Conservation (phyloP, 306 rosid genomes). For the Leucaena leucocephala region DNA sequence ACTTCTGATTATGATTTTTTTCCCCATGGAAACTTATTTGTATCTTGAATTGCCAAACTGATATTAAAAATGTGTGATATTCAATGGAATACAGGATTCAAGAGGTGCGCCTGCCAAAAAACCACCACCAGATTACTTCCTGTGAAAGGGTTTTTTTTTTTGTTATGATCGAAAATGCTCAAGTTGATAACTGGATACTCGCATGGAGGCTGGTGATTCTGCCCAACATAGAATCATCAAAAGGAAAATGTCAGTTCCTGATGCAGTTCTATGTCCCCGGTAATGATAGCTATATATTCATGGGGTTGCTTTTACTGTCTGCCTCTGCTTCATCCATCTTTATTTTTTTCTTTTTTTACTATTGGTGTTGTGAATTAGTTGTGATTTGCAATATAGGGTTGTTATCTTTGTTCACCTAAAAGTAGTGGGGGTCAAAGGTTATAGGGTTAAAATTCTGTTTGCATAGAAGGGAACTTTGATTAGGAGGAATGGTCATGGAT, state of each 20-base stretch:
- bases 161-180: constrained; percentile 36
- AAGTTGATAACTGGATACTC: constrained; percentile 45
- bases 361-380: constrained; percentile 65
- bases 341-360: constrained; percentile 2
- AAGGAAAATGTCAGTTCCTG: constrained; percentile 35
- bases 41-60: background rate
- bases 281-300: constrained; percentile 35
- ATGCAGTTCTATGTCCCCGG: constrained; percentile 43
- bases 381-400: constrained; percentile 51
- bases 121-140: constrained; percentile 96
- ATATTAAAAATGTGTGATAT: constrained; percentile 1
- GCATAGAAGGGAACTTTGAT: constrained; percentile 45
- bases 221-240: constrained; percentile 21
- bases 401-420: constrained; percentile 47
- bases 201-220: constrained; percentile 36
- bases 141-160: constrained; percentile 43
- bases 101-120: constrained; percentile 88
- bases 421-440: constrained; percentile 44
- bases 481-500: constrained; percentile 33
- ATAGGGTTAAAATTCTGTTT: constrained; percentile 43
- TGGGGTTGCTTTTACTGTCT: constrained; percentile 50
- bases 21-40: background rate
- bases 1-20: background rate
- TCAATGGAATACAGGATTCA: constrained; percentile 67
- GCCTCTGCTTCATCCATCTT: constrained; percentile 43